Base-by-base conservation (phyloP, 73 alveolate genomes). In the Vitrella brassicaformis region DNA sequence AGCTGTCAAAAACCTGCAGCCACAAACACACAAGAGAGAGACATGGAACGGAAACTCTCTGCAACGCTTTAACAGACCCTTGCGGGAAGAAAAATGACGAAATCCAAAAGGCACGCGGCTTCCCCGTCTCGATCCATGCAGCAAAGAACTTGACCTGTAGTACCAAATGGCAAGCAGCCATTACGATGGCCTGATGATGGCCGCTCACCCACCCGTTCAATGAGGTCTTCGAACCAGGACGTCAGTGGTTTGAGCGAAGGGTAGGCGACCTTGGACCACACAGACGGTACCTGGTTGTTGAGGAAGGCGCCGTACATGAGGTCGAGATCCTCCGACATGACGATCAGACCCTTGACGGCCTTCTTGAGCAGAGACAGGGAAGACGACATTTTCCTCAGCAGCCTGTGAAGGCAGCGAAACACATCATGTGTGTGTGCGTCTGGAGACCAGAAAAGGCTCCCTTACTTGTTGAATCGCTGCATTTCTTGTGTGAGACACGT, bases 41-140 rank as follows among this genome's bases (percentile, higher is more conserved):
- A 69, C 31, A 8, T n/a, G n/a, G n/a, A n/a, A n/a, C n/a, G n/a
- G n/a, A n/a, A n/a, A n/a, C n/a, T n/a, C 26, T 25, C 0, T 19
- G 26, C 18, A 47, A 19, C 66, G 18, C 25, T 47, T 0, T 19
- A 47, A 47, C 18, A 47, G 0, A 89, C n/a, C 98, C 99, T 82
- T 94, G 98, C 0, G 99, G 99, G 93, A 93, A 96, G 93, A 95
- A 97, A 78, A 97, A 93, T 64, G 99, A 98, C 29, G 98, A 89
- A 31, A 95, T 88, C 99, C 99, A 97, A 85, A 75, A 97, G 32
- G 97, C 74, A 30, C 78, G 66, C 29, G 99, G 99, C 64, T 93
- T 97, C 0, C 98, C 99, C 68, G 89, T 86, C 56, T 88, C 81
- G 47, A 96, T 79, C 99, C 99, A 97, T 68, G 88, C 92, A 74